phyloP scores from a whole-genome alignment of 352 stramenopile genomes.

The Pythium phragmiticola region DNA sequence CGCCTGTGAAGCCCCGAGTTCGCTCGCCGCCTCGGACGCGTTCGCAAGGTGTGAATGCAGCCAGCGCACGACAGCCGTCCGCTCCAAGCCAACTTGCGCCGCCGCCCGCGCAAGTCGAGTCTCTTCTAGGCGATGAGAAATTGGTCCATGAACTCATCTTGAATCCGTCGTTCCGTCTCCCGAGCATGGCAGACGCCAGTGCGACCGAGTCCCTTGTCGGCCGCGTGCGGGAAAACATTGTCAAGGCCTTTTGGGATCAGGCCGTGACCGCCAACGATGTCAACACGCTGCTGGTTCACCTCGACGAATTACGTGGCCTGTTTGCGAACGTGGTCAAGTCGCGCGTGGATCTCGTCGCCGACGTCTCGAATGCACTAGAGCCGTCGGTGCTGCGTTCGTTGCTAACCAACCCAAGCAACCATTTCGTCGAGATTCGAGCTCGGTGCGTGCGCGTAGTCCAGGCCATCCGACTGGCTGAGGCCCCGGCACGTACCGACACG shows the following conservation, averaged over 20 bases:
- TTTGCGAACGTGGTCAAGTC: slow-evolving; percentile 35
- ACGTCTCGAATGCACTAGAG: slow-evolving; percentile 41
- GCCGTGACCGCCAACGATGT: slow-evolving; percentile 48
- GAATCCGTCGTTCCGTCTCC: slow-evolving; percentile 59
- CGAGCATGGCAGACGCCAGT: slow-evolving; percentile 1
- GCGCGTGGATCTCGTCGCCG: slow-evolving; percentile 32
- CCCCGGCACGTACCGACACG: slow-evolving; percentile 45
- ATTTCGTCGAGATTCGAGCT: slow-evolving; percentile 34
- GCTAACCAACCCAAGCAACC: slow-evolving; percentile 33
- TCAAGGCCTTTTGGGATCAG: slow-evolving; percentile 70
- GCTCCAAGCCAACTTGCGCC: background rate
- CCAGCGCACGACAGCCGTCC: background rate
- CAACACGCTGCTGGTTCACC: slow-evolving; percentile 38
- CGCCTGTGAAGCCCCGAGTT: slow-evolving; percentile 2
- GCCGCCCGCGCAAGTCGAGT: slow-evolving; percentile 34
- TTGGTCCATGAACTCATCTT: slow-evolving; percentile 75
- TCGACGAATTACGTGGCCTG: slow-evolving; percentile 48
- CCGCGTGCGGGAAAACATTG: slow-evolving; percentile 52
- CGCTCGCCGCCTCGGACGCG: background rate
- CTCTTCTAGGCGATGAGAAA: slow-evolving; percentile 54
- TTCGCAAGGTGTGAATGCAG: background rate
- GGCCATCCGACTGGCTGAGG: slow-evolving; percentile 46
- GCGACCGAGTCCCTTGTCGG: slow-evolving; percentile 30
- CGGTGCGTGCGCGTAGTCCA: slow-evolving; percentile 48
- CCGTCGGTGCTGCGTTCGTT: slow-evolving; percentile 33